These are phyloP conservation scores for Oropetium thomaeum DNA, from an alignment of 176 grass and related monocot species.

Conservation along the genomic window DNA sequence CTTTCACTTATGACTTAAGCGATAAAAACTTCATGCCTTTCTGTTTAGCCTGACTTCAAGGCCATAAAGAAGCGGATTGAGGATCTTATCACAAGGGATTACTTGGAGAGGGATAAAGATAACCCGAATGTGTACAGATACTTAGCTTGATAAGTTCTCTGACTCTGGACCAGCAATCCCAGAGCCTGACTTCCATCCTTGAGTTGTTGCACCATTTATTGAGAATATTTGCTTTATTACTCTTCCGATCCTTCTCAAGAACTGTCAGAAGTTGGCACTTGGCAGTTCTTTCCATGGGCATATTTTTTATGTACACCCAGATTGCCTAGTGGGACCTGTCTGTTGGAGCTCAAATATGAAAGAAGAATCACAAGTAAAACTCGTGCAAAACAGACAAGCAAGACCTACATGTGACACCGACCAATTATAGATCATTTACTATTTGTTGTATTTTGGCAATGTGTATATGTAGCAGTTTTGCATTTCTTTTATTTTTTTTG, in stretches of 20 bases:
- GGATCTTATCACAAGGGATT: constrained; percentile 78
- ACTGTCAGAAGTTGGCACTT: not conserved
- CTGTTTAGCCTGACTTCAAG: constrained; percentile 78
- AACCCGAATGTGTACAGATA: constrained; percentile 72
- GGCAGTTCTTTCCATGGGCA: not conserved
- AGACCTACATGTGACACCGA: not conserved
- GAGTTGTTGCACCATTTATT: not conserved
- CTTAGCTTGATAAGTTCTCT: constrained; percentile 45
- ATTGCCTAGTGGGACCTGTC: not conserved
- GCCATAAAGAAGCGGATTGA: constrained; percentile 92
- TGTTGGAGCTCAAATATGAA: not conserved
- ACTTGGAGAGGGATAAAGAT: constrained; percentile 83
- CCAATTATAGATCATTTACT: not conserved
- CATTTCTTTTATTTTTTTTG: no score
- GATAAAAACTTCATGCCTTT: not conserved
- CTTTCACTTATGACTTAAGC: constrained; percentile 10
- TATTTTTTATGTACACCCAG: not conserved
- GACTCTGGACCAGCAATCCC: not conserved
- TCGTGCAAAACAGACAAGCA: not conserved
- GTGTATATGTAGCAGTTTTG: constrained; percentile 12
- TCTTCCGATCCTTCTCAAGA: not conserved
- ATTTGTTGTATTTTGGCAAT: constrained; percentile 10
- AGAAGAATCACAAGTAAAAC: not conserved
- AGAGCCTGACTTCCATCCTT: not conserved
- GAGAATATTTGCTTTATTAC: not conserved